Conservation (phyloP, 805 yeast genomes). For the Metschnikowia matae region DNA sequence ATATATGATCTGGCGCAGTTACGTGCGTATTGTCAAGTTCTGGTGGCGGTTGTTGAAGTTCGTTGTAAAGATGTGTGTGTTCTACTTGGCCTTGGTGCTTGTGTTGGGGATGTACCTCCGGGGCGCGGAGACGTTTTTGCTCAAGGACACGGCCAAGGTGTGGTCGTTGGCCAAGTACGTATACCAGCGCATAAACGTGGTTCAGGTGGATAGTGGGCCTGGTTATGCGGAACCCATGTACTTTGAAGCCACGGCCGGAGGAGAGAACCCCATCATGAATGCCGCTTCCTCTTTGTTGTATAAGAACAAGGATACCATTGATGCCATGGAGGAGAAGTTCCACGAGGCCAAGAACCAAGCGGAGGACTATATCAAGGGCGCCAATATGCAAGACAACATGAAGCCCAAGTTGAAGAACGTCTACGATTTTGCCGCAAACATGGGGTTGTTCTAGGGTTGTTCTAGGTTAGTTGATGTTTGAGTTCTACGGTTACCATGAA, state of each 20-base stretch:
- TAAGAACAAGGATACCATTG: neutral
- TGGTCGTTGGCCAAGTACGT: neutral
- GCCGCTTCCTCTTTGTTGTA: neutral
- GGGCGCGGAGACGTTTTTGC: constrained; percentile 11
- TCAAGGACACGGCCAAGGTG: constrained; percentile 3
- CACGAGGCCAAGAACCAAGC: neutral
- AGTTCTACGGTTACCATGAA: too few species aligned
- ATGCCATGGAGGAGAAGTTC: neutral
- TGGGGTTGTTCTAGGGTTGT: neutral
- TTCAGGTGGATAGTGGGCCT: too few species aligned
- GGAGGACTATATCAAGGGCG: neutral
- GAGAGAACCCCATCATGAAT: neutral
- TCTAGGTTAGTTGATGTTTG: neutral
- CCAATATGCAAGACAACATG: neutral
- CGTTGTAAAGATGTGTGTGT: constrained; percentile 5
- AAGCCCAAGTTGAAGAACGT: neutral
- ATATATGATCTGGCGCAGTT: constrained; percentile 9
- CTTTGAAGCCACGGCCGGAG: neutral
- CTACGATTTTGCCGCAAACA: neutral
- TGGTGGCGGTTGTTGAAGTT: constrained; percentile 13
- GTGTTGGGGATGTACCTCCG: constrained; percentile 9
- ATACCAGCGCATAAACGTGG: neutral
- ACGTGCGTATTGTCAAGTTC: constrained; percentile 9
- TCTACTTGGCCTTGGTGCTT: neutral
- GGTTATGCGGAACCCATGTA: neutral